These are phyloP conservation scores for Canavalia ensiformis DNA, from an alignment of 306 rosid species.

Conservation along the genomic window DNA sequence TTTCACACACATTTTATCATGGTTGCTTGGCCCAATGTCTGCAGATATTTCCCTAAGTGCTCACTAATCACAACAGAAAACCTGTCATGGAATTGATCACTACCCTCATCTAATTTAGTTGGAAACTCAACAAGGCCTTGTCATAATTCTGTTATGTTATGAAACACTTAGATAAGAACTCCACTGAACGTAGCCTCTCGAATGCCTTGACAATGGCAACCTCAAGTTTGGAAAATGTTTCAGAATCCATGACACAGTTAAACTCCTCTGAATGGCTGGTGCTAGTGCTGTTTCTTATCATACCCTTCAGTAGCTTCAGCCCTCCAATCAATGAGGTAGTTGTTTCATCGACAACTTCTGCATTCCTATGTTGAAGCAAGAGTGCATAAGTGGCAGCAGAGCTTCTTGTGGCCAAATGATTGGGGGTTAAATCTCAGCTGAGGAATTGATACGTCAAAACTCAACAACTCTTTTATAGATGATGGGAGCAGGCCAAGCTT, in stretches of 20 bases:
- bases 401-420: constrained; percentile 85
- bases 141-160: constrained; percentile 51
- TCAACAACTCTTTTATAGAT: constrained; percentile 76
- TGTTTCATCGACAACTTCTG: constrained; percentile 83
- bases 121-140: constrained; percentile 48
- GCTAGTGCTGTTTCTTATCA: constrained; percentile 53
- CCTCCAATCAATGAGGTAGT: constrained; percentile 68
- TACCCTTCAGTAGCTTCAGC: constrained; percentile 71
- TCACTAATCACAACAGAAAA: constrained; percentile 60
- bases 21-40: no score
- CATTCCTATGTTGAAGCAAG: constrained; percentile 87
- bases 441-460: constrained; percentile 75
- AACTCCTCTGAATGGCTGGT: constrained; percentile 50
- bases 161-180: constrained; percentile 71
- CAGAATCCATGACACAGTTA: constrained; percentile 46
- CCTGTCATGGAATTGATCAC: constrained; percentile 48
- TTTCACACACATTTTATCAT: no score
- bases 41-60: constrained; percentile 66
- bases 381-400: constrained; percentile 90
- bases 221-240: constrained; percentile 72
- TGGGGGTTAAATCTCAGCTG: constrained; percentile 83
- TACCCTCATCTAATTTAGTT: constrained; percentile 49
- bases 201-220: constrained; percentile 66
- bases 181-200: constrained; percentile 71
- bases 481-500: constrained; percentile 80